Evolutionary conservation across 2,329 filamentous ascomycete genomes (phyloP).

Genomic region (Epichloe amarillans): DNA sequence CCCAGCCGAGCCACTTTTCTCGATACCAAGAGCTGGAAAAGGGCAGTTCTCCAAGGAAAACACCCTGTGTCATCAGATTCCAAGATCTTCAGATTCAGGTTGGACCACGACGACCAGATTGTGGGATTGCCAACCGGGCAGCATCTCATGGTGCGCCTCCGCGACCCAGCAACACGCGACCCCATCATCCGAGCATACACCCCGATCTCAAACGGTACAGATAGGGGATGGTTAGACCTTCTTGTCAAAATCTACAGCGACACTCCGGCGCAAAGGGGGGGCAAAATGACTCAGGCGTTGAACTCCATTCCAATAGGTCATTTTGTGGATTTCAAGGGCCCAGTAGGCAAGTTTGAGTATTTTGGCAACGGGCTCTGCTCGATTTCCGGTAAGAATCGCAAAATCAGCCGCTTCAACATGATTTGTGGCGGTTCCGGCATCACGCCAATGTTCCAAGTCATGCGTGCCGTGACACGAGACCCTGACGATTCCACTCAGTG

Average conservation of each 20-base stretch:
- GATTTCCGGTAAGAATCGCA: conserved; percentile 42
- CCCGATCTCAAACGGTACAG: conserved; percentile 53
- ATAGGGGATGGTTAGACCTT: conserved; percentile 55
- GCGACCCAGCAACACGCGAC: conserved; percentile 56
- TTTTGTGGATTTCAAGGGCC: conserved; percentile 73
- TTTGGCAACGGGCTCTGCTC: conserved; percentile 50
- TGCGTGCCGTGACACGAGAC: conserved; percentile 59
- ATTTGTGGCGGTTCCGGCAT: conserved; percentile 81
- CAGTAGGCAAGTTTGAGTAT: conserved; percentile 77
- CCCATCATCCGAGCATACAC: conserved; percentile 79
- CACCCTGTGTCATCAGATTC: conserved; percentile 63
- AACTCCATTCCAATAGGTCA: conserved; percentile 61
- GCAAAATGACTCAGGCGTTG: conserved; percentile 71
- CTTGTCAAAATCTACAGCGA: conserved; percentile 74
- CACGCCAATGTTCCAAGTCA: conserved; percentile 79
- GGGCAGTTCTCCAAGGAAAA: conserved; percentile 55
- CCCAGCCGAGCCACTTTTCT: conserved; percentile 51
- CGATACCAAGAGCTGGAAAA: conserved; percentile 59
- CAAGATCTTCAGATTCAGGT: conserved; percentile 65
- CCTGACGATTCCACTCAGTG: conserved; percentile 51
- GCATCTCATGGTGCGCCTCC: conserved; percentile 72
- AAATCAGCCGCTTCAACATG: conserved; percentile 63
- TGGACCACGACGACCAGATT: conserved; percentile 56
- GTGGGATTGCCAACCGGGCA: conserved; percentile 75
- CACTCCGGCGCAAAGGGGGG: conserved; percentile 42